Percentiles rank a stretch among this genome's conserved stretches.
These are phyloP conservation scores for Lojkania enalia DNA, from an alignment of 2,329 filamentous ascomycete genomes.

Conservation along the genomic window DNA sequence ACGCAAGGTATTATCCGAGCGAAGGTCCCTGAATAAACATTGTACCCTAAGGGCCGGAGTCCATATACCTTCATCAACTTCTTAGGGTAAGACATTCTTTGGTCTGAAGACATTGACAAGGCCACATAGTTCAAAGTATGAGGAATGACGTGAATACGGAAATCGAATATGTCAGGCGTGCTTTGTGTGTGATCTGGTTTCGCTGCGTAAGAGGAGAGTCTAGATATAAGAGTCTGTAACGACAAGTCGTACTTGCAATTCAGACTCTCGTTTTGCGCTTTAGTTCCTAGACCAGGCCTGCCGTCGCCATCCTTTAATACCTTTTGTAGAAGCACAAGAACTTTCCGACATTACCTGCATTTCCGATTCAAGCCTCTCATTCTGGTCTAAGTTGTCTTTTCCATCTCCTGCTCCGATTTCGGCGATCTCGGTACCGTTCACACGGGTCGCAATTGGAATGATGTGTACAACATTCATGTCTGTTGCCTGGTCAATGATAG, in stretches of 20 bases:
- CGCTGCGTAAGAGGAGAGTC: conserved; percentile 23
- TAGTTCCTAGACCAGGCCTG: conserved; percentile 30
- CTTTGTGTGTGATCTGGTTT: conserved; percentile 2
- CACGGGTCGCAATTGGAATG: conserved; percentile 72
- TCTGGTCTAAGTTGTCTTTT: conserved; percentile 70
- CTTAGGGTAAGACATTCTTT: conserved; percentile 81
- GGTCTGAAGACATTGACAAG: conserved; percentile 71
- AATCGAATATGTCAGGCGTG: no score
- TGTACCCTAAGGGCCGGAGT: conserved; percentile 63
- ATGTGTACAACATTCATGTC: conserved; percentile 68
- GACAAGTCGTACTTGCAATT: conserved; percentile 29
- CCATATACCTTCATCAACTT: conserved; percentile 66
- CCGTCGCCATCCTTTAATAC: conserved; percentile 20
- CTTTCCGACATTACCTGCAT: conserved; percentile 52
- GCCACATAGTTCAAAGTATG: conserved; percentile 75
- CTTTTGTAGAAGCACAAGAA: conserved; percentile 55
- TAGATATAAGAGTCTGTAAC: conserved; percentile 37
- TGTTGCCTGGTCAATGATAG: conserved; percentile 52
- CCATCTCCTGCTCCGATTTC: conserved; percentile 82
- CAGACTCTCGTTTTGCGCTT: conserved; percentile 28
- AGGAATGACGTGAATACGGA: conserved; percentile 88
- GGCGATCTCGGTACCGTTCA: conserved; percentile 64
- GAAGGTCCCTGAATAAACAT: conserved; percentile 72
- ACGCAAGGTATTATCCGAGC: conserved; percentile 62
- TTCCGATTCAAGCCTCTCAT: conserved; percentile 66